Conservation (phyloP, 2,329 filamentous ascomycete genomes). For the Pseudogymnoascus sp. region DNA sequence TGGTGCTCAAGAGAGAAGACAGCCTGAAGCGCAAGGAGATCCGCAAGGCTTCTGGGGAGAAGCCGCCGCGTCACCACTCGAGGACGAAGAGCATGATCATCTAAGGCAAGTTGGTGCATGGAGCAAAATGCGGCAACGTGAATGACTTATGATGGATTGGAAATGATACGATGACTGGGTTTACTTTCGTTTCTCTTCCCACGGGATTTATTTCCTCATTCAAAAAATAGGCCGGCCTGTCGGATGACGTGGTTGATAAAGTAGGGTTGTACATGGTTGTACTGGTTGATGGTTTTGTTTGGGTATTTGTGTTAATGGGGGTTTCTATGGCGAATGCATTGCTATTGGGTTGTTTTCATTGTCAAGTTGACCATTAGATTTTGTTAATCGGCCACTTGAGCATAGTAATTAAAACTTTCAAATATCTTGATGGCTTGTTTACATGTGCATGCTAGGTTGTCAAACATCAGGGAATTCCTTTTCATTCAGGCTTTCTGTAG, state of each 20-base stretch:
- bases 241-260: slow-evolving; percentile 6
- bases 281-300: slow-evolving; percentile 6
- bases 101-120: slow-evolving; percentile 12
- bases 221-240: slow-evolving; percentile 6
- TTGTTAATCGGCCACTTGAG: not conserved
- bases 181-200: slow-evolving; percentile 7
- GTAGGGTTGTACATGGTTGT: slow-evolving; percentile 1
- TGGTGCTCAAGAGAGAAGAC: slow-evolving; percentile 57
- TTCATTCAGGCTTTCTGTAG: slow-evolving; percentile 11
- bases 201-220: slow-evolving; percentile 4
- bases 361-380: not conserved
- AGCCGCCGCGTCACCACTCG: slow-evolving; percentile 20
- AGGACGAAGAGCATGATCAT: slow-evolving; percentile 28
- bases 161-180: slow-evolving; percentile 9
- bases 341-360: not conserved
- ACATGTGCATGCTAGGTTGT: not conserved
- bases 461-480: not conserved
- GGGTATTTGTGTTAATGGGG: not conserved
- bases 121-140: not conserved
- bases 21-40: slow-evolving; percentile 19
- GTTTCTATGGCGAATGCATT: not conserved
- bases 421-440: not conserved
- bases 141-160: slow-evolving; percentile 4
- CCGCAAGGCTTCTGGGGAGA: slow-evolving; percentile 6
- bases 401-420: not conserved